Percentiles rank a stretch among this genome's conserved stretches.
phyloP scores from a whole-genome alignment of 148 eudicot genomes.

The Cornus suecica region DNA sequence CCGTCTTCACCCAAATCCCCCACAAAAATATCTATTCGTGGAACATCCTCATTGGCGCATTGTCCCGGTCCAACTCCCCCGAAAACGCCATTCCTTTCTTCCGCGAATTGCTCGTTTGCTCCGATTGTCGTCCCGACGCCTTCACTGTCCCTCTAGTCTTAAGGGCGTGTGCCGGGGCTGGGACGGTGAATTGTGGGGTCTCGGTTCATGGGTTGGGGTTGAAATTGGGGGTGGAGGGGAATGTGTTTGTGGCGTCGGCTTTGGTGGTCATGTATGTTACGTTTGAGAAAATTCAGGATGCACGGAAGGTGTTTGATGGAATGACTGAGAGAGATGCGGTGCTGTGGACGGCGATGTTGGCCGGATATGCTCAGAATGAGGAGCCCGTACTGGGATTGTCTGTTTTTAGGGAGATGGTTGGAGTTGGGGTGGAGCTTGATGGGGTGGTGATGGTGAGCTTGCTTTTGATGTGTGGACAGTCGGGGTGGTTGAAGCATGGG shows the following conservation, averaged over 20 bases:
- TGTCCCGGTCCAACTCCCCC: constrained; percentile 7
- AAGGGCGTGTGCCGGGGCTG: constrained; percentile 6
- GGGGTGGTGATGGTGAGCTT: constrained; percentile 16
- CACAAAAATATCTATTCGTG: constrained; percentile 8
- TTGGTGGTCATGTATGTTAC: constrained; percentile 5
- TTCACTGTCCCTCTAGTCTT: constrained; percentile 12
- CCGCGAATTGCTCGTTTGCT: not conserved
- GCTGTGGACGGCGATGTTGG: constrained; percentile 14
- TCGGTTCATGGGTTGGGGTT: constrained; percentile 2
- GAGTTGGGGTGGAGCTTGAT: constrained; percentile 8
- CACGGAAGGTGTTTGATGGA: constrained; percentile 10
- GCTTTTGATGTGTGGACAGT: constrained; percentile 2
- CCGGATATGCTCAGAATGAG: constrained; percentile 14
- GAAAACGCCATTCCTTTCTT: not conserved
- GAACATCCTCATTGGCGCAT: constrained; percentile 11
- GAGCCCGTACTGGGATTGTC: constrained; percentile 5
- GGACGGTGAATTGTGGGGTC: not conserved
- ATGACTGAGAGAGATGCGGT: constrained; percentile 11
- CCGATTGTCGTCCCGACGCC: constrained; percentile 1
- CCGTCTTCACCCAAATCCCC: constrained; percentile 7
- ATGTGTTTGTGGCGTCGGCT: constrained; percentile 15
- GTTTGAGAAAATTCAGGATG: not conserved
- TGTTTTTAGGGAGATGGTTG: constrained; percentile 5
- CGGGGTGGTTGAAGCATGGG: constrained; percentile 13
- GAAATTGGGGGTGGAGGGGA: not conserved